These are phyloP conservation scores for Naganishia antarctica DNA, from an alignment of 768 basidiomycete species.

Conservation along the genomic window DNA sequence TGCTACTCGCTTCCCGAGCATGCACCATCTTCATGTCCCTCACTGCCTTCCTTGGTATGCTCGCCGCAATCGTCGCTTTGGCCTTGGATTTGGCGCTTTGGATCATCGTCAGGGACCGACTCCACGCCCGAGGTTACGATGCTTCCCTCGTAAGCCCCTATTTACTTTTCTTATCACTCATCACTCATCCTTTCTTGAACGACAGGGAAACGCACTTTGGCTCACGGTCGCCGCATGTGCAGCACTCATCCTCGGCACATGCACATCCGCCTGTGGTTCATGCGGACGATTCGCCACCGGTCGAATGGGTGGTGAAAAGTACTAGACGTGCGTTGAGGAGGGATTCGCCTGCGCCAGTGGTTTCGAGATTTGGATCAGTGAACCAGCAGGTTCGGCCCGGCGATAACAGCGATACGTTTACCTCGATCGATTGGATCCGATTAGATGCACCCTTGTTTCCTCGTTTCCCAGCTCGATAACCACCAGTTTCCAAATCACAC, in stretches of 20 bases:
- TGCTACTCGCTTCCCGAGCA: slow-evolving; percentile 60
- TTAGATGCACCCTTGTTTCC: too few relatives aligned
- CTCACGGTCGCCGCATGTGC: slow-evolving; percentile 68
- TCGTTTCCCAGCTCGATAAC: too few relatives aligned
- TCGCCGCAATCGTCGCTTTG: slow-evolving; percentile 65
- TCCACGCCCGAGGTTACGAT: slow-evolving; percentile 51
- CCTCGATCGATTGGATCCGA: too few relatives aligned
- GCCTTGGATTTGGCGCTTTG: slow-evolving; percentile 77
- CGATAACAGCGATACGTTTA: too few relatives aligned
- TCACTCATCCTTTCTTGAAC: slow-evolving; percentile 44
- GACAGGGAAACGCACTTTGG: slow-evolving; percentile 79
- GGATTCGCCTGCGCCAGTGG: background rate
- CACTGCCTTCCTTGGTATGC: slow-evolving; percentile 60
- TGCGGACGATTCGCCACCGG: slow-evolving; percentile 58
- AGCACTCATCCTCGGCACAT: slow-evolving; percentile 64
- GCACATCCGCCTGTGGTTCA: slow-evolving; percentile 61
- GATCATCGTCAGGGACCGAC: slow-evolving; percentile 61
- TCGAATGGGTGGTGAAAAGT: slow-evolving; percentile 46
- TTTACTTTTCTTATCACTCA: background rate
- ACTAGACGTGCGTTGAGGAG: slow-evolving; percentile 1
- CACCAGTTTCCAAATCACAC: too few relatives aligned
- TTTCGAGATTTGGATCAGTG: background rate
- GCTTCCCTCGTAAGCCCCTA: slow-evolving; percentile 42
- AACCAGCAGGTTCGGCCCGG: background rate
- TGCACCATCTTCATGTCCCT: slow-evolving; percentile 77